phyloP scores from a whole-genome alignment of 202 grass and related monocot genomes.

The Zoysia matrella region DNA sequence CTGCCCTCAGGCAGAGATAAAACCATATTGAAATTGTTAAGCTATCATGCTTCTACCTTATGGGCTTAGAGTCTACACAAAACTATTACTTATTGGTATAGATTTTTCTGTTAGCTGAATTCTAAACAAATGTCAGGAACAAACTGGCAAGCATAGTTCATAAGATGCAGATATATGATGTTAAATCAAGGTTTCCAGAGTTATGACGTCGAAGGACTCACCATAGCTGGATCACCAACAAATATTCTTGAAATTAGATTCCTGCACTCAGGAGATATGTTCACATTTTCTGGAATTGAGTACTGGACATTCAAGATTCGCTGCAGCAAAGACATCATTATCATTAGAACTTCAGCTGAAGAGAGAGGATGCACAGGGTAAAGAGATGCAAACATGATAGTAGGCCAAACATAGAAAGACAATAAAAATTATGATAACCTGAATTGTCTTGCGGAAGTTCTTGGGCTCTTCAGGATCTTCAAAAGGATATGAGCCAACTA shows the following conservation, averaged over 20 bases:
- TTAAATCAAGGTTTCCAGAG: conserved; percentile 21
- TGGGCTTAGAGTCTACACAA: background rate
- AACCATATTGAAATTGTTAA: conserved; percentile 16
- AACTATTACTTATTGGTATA: conserved; percentile 16
- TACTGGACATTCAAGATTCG: no score
- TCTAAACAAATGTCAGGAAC: conserved; percentile 10
- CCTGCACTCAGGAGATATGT: conserved; percentile 72
- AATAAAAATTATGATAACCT: conserved; percentile 43
- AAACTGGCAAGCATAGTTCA: conserved; percentile 1
- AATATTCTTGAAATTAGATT: conserved; percentile 77
- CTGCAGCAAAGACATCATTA: conserved; percentile 6
- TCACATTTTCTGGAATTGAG: conserved; percentile 62
- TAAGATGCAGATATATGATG: conserved; percentile 14
- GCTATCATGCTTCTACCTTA: conserved; percentile 12
- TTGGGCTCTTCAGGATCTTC: conserved; percentile 25
- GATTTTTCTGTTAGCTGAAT: background rate
- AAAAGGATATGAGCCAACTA: conserved; percentile 85
- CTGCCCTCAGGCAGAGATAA: background rate
- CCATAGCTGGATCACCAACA: conserved; percentile 69
- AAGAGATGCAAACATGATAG: background rate
- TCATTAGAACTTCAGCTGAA: conserved; percentile 38
- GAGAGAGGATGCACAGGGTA: background rate
- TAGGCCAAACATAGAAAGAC: conserved; percentile 23
- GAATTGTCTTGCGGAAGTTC: conserved; percentile 81
- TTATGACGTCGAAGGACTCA: conserved; percentile 42